These are phyloP conservation scores for Talaromyces sp. DNA, from an alignment of 2,329 filamentous ascomycete species.

Conservation along the genomic window DNA sequence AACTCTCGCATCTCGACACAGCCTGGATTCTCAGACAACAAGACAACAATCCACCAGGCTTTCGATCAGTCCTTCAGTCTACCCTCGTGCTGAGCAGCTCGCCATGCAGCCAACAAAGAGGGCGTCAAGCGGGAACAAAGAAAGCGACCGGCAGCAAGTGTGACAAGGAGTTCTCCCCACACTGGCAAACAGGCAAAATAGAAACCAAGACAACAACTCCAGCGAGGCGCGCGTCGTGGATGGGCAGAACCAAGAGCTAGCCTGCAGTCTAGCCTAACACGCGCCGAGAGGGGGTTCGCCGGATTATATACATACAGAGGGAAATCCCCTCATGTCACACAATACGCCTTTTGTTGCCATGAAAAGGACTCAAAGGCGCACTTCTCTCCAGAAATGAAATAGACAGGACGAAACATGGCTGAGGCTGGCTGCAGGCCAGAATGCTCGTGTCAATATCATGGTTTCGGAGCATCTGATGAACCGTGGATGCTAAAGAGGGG, in stretches of 20 bases:
- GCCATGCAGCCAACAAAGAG: neutral
- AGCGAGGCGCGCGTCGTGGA: neutral
- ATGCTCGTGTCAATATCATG: neutral
- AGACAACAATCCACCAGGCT: no score
- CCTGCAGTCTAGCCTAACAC: neutral
- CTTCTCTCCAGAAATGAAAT: neutral
- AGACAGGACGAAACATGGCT: neutral
- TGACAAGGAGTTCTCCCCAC: neutral
- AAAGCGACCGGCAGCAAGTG: neutral
- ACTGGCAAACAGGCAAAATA: neutral
- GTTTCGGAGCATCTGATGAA: neutral
- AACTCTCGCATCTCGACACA: neutral
- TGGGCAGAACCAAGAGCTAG: neutral
- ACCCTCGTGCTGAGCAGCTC: neutral
- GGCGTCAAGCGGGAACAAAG: neutral
- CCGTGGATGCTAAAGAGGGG: neutral
- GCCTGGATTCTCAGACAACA: no score
- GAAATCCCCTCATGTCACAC: neutral
- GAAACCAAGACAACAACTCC: neutral
- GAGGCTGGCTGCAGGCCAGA: neutral
- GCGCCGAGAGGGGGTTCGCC: neutral
- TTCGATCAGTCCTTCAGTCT: neutral
- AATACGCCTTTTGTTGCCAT: neutral
- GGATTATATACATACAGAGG: neutral
- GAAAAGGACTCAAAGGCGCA: neutral